Base-by-base conservation (phyloP, 495 filamentous ascomycete genomes). In the Neurospora sp. region DNA sequence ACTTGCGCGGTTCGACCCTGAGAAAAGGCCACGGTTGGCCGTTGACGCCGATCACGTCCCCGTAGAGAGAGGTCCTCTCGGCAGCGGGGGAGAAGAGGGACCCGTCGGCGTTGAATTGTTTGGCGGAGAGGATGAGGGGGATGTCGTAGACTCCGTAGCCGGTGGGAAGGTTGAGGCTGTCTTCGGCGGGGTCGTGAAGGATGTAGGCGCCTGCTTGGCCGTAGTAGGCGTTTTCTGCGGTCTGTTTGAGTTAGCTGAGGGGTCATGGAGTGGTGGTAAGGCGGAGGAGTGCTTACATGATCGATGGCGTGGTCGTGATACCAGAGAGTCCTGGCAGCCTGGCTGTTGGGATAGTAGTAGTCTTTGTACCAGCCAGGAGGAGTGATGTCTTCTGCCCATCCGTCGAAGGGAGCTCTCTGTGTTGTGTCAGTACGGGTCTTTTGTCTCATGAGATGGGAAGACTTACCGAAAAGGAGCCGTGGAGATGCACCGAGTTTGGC, bases 281-380 rank as follows among this genome's bases (percentile, higher is more conserved):
- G 27, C 27, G 27, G 27, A 27, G 27, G 27, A 27, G 27, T 38
- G 5, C 79, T 75, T 76, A 80, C 79, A 66, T 73, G 75, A 16
- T 77, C 75, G 38, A 83, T 73, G 41, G 85, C 85, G 73, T 89
- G 87, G 74, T 88, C 88, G 71, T 89, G 88, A 74, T 89, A 89
- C 88, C 88, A 89, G n/a, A 87, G 76, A 5, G 85, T 82, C 12
- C 88, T 82, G 4, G 80, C 85, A 48, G 76, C 71, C 71, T 89
- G 84, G 41, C 76, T 75, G 80, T 89, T 89, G 38, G 88, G 87
- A 77, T 87, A 89, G 76, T 88, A 89, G 78, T 89, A 90, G 75
- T 89, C 88, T 77, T 89, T 87, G 81, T 85, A 89, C 76, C 89
- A 77, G 39, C 85, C 86, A 0, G 81, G 76, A 1, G 75, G 66